phyloP scores from a whole-genome alignment of 2,329 filamentous ascomycete genomes.

The Ophiostoma angusticollis region DNA sequence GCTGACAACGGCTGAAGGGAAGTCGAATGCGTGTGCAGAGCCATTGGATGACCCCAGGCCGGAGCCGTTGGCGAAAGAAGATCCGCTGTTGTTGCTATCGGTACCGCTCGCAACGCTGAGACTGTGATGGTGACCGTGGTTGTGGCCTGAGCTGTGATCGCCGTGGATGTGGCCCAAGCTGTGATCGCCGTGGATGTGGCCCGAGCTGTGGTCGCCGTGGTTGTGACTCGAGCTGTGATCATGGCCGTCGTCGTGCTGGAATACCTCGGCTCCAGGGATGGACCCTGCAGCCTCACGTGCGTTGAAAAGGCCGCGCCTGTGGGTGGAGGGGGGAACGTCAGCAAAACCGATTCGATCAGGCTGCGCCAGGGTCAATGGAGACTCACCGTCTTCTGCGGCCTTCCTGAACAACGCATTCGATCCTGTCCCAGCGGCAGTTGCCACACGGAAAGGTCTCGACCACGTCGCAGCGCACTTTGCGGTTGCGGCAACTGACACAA shows the following conservation, averaged over 20 bases:
- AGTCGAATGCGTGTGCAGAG: neutral
- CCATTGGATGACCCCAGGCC: too few relatives aligned
- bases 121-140: too few relatives aligned
- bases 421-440: constrained; percentile 71
- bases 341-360: too few relatives aligned
- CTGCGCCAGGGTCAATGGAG: neutral
- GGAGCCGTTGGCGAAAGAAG: too few relatives aligned
- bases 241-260: constrained; percentile 4
- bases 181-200: too few relatives aligned
- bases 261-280: constrained; percentile 4
- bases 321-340: too few relatives aligned
- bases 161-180: too few relatives aligned
- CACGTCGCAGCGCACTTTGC: constrained; percentile 90
- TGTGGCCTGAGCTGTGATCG: too few relatives aligned
- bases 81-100: too few relatives aligned
- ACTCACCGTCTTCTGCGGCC: constrained; percentile 78
- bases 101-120: too few relatives aligned
- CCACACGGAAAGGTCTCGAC: constrained; percentile 79
- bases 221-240: constrained; percentile 5
- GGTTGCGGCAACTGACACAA: constrained; percentile 74
- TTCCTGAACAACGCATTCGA: constrained; percentile 65
- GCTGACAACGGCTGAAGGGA: neutral
- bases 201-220: constrained; percentile 1
- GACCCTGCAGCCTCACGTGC: constrained; percentile 10
- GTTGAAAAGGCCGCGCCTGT: constrained; percentile 13